Evolutionary conservation across 192 early-diverging fungal species (phyloP), one percentile per base, ranked within the genome.

Genomic region (Coemansia sp.): DNA sequence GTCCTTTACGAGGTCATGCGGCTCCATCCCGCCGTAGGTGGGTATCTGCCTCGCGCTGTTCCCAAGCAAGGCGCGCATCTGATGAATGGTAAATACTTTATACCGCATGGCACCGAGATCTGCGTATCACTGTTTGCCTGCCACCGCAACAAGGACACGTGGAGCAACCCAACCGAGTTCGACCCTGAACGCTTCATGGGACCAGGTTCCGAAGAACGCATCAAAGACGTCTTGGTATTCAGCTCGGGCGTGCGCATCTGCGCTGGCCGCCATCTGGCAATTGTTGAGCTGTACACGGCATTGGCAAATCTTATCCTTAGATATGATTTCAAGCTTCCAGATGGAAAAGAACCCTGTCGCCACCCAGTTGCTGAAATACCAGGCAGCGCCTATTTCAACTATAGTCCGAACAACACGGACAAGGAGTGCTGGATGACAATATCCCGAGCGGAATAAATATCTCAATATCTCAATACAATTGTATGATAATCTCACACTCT

Each of bases 1-100:
- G 68, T 82, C n/a, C n/a, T n/a, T n/a, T n/a, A n/a, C 45, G 84
- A 85, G 52, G 60, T 76, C 10, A 77, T 85, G 72, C 69, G 84
- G 5, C 49, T 78, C 9, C 60, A 62, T 30, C 63, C 83, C 0
- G 53, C 78, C 0, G 74, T 69, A 4, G 59, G 69, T 5, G 64
- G 69, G 6, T 67, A 66, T 26, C 30, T 78, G 4, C 69, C 78
- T 4, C 71, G 83, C 24, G 20, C n/a, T n/a, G n/a, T n/a, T n/a
- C n/a, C n/a, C n/a, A n/a, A n/a, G n/a, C n/a, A n/a, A n/a, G n/a
- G n/a, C n/a, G n/a, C n/a, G n/a, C n/a, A n/a, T n/a, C n/a, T n/a
- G n/a, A n/a, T n/a, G n/a, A n/a, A n/a, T n/a, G n/a, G n/a, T n/a
- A n/a, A n/a, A n/a, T n/a, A n/a, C n/a, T n/a, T n/a, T n/a, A n/a